phyloP scores from a whole-genome alignment of 108 stramenopile genomes.

The Chaetoceros tenuissimus region DNA sequence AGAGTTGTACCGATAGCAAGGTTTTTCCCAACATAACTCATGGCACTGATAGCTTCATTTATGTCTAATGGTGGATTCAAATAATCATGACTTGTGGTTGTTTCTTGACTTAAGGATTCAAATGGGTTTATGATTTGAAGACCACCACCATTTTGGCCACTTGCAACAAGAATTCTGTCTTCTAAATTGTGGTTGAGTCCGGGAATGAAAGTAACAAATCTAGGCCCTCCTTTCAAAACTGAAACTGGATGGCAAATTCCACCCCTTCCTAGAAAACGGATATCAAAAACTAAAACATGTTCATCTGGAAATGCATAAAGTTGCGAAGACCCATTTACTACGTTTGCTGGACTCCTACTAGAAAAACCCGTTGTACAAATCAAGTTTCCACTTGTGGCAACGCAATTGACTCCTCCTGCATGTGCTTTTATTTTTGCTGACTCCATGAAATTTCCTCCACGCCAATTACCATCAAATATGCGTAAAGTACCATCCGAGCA shows the following conservation, averaged over 20 bases:
- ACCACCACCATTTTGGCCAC: slow-evolving; percentile 66
- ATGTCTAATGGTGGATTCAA: slow-evolving; percentile 39
- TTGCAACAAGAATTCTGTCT: slow-evolving; percentile 46
- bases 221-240: slow-evolving; percentile 41
- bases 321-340: slow-evolving; percentile 17
- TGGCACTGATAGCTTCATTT: slow-evolving; percentile 58
- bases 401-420: slow-evolving; percentile 49
- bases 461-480: slow-evolving; percentile 53
- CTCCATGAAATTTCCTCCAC: slow-evolving; percentile 29
- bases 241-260: slow-evolving; percentile 61
- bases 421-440: slow-evolving; percentile 56
- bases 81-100: slow-evolving; percentile 24
- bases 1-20: slow-evolving; percentile 53
- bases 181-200: slow-evolving; percentile 7
- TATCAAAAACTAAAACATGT: slow-evolving; percentile 60
- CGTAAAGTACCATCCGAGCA: slow-evolving; percentile 76
- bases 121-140: slow-evolving; percentile 68
- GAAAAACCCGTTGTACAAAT: slow-evolving; percentile 69
- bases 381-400: slow-evolving; percentile 57
- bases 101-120: slow-evolving; percentile 20
- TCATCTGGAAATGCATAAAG: slow-evolving; percentile 68
- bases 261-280: slow-evolving; percentile 69
- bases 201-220: slow-evolving; percentile 59
- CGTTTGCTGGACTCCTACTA: slow-evolving; percentile 24
- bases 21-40: slow-evolving; percentile 28